Percentiles rank a stretch among this genome's conserved stretches.
These are phyloP conservation scores for Xylaria digitata DNA, from an alignment of 2,329 filamentous ascomycete species.

Conservation along the genomic window DNA sequence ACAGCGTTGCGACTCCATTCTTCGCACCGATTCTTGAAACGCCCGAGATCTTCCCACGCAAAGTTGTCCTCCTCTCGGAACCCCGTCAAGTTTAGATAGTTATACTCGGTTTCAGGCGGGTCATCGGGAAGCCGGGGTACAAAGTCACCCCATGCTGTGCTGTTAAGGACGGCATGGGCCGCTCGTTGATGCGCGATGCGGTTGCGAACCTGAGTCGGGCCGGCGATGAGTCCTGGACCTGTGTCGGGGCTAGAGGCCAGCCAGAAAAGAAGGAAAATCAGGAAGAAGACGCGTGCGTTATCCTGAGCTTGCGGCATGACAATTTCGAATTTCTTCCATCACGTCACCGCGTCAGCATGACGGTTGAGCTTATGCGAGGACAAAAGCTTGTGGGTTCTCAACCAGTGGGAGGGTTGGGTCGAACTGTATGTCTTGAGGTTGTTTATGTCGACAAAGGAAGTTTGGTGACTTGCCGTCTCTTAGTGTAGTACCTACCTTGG, in stretches of 20 bases:
- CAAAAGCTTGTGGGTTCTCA: conserved; percentile 17
- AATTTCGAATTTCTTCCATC: conserved; percentile 46
- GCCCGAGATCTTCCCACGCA: conserved; percentile 78
- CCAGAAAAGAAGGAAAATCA: conserved; percentile 60
- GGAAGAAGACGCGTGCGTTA: conserved; percentile 57
- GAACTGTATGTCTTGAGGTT: not conserved
- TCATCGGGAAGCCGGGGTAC: conserved; percentile 54
- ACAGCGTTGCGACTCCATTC: conserved; percentile 68
- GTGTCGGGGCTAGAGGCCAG: conserved; percentile 57
- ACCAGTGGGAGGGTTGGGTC: conserved; percentile 3
- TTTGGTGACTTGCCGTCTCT: no score
- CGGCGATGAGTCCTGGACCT: conserved; percentile 55
- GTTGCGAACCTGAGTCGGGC: conserved; percentile 56
- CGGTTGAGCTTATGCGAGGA: conserved; percentile 36
- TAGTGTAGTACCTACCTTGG: no score
- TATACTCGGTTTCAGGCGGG: conserved; percentile 47
- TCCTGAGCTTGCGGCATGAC: conserved; percentile 62
- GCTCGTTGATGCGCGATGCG: conserved; percentile 64
- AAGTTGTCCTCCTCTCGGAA: conserved; percentile 79
- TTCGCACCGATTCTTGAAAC: conserved; percentile 73
- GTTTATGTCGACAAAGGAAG: conserved; percentile 9
- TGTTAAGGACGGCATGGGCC: conserved; percentile 65
- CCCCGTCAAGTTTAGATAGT: conserved; percentile 79
- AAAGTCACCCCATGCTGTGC: conserved; percentile 71
- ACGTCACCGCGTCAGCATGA: conserved; percentile 38